Evolutionary conservation across 2,329 filamentous ascomycete species (phyloP), one percentile per base, ranked within the genome.

Genomic region (Monilinia vaccinii-corymbosi): DNA sequence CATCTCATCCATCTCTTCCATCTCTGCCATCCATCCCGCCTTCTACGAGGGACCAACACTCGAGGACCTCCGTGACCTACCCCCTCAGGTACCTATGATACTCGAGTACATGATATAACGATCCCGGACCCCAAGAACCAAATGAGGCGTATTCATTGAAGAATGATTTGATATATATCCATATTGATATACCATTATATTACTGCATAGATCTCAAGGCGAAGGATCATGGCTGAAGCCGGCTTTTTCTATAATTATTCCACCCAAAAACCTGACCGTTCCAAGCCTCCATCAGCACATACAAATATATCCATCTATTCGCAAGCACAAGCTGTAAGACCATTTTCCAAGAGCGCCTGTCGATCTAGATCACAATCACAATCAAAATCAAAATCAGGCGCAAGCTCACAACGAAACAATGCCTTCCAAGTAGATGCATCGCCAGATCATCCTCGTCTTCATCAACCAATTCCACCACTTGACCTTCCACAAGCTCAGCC

Each of bases 211-310:
- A 28, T 28, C 3, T 28, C 25, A 28, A 28, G 25, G 25, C 6
- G 25, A 11, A 36, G 31, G 53, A 62, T 21, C 32, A 69, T 69
- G 66, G 57, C 64, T n/a, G 67, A 69, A 59, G 66, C 65, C 28
- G 65, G 61, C 23, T 68, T 69, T 55, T 69, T 67, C 47, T 65
- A 63, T 53, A 66, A 68, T 50, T 58, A 60, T 11, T 51, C 56
- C 23, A 31, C 31, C 14, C 56, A 58, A 34, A 65, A 65, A 38
- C 65, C 63, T 13, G 63, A 67, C 42, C 57, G 61, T 40, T 57
- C 61, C 31, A 67, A 68, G 63, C 60, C 52, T 21, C 64, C 64
- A 23, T 67, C 66, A 36, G 61, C 64, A 21, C 63, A 67, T 47
- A 63, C 65, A 44, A 67, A 69, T 42, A 66, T 64, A 28, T 64